phyloP scores from a whole-genome alignment of 805 yeast species.

The Wickerhamiella australiensis region DNA sequence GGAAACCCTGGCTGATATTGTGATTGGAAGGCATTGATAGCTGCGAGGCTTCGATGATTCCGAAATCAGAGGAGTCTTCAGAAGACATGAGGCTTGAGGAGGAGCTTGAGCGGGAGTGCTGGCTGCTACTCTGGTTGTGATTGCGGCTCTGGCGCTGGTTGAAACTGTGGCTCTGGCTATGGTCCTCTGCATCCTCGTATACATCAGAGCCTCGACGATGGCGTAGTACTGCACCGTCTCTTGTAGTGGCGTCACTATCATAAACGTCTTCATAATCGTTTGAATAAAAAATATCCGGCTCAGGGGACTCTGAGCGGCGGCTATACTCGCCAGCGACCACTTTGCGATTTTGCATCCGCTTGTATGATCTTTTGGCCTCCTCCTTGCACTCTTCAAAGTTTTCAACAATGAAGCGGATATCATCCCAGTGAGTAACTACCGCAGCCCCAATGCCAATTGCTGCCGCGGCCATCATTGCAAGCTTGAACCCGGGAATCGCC shows the following conservation, averaged over 20 bases:
- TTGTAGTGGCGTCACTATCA: conserved; percentile 2
- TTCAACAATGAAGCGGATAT: conserved; percentile 2
- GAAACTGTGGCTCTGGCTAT: background rate
- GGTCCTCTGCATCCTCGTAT: background rate
- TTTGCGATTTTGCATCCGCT: background rate
- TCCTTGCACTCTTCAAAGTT: conserved; percentile 8
- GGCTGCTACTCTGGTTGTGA: no score
- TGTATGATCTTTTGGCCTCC: background rate
- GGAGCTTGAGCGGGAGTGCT: background rate
- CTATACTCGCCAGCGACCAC: background rate
- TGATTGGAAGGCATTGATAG: conserved; percentile 3
- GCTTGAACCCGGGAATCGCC: conserved; percentile 3
- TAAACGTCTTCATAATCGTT: background rate
- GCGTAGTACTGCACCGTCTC: background rate
- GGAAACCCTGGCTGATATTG: background rate
- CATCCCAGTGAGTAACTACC: conserved; percentile 11
- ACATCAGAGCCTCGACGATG: no score
- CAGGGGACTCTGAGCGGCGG: background rate
- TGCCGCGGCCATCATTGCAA: conserved; percentile 10
- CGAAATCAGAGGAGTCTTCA: background rate
- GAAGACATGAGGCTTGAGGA: background rate
- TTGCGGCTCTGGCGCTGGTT: background rate
- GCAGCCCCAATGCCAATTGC: conserved; percentile 17
- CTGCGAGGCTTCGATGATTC: background rate
- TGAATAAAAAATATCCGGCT: background rate